Conservation (phyloP, 345 rosid species). For the Melaleuca alternifolia region DNA sequence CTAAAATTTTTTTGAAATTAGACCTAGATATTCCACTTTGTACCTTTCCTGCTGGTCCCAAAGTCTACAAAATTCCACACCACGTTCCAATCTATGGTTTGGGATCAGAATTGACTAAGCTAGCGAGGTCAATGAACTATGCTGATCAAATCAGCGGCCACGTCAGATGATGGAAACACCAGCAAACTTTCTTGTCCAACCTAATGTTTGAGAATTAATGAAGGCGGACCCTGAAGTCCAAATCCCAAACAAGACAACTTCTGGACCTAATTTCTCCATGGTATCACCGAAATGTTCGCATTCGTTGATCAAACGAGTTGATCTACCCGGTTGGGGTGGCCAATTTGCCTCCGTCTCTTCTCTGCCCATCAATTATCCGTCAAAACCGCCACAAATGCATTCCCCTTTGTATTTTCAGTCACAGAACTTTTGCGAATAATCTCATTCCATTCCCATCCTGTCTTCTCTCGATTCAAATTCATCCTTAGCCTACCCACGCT, state of each 20-base stretch:
- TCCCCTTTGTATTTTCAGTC: neutral
- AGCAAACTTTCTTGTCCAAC: neutral
- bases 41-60: neutral
- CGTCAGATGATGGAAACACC: neutral
- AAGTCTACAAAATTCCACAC: neutral
- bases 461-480: neutral
- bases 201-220: neutral
- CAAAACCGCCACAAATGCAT: neutral
- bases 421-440: neutral
- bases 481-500: neutral
- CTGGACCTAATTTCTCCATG: neutral
- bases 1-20: neutral
- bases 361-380: neutral
- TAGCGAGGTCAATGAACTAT: neutral
- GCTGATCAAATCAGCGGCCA: neutral
- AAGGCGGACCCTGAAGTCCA: neutral
- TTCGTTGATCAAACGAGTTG: neutral
- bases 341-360: neutral
- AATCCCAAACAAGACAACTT: neutral
- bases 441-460: neutral
- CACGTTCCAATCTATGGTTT: neutral
- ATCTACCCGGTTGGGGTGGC: neutral
- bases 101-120: neutral
- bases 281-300: neutral
- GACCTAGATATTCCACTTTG: neutral